Conservation (phyloP, 768 basidiomycete species). For the Pulveroboletus sp. region DNA sequence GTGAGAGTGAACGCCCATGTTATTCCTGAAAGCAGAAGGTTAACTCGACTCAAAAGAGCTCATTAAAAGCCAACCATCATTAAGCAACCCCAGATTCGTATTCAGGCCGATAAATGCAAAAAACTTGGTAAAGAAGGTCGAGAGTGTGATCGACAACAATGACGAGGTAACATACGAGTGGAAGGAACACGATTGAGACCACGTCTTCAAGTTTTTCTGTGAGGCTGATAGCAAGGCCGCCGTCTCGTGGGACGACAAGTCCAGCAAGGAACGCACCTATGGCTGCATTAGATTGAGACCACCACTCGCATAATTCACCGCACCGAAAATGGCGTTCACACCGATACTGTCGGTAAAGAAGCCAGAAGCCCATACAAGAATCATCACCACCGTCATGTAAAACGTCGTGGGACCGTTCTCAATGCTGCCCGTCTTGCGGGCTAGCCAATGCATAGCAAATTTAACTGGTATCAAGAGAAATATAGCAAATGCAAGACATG, state of each 20-base stretch:
- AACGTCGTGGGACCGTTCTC: constrained; percentile 83
- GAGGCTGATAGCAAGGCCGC: constrained; percentile 81
- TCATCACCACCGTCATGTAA: constrained; percentile 84
- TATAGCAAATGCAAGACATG: constrained; percentile 77
- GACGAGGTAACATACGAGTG: constrained; percentile 50
- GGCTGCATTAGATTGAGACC: not conserved
- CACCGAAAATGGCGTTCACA: constrained; percentile 88
- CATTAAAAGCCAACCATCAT: constrained; percentile 51
- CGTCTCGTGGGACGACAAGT: constrained; percentile 81
- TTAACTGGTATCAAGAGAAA: constrained; percentile 71
- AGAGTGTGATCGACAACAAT: not conserved
- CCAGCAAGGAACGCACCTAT: constrained; percentile 80
- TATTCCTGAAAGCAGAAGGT: constrained; percentile 41
- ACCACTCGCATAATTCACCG: not conserved
- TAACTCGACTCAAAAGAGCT: not conserved
- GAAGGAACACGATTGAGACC: constrained; percentile 86
- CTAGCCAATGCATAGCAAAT: constrained; percentile 64
- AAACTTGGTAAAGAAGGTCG: constrained; percentile 48
- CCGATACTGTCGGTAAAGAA: constrained; percentile 95
- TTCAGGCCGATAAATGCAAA: constrained; percentile 90
- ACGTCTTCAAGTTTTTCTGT: constrained; percentile 97
- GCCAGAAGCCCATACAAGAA: constrained; percentile 80
- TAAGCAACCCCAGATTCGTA: constrained; percentile 81
- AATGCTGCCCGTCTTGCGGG: constrained; percentile 71
- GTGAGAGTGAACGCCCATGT: constrained; percentile 90